Base-by-base conservation (phyloP, 2,329 filamentous ascomycete species). In the Anthostomella pinea region DNA sequence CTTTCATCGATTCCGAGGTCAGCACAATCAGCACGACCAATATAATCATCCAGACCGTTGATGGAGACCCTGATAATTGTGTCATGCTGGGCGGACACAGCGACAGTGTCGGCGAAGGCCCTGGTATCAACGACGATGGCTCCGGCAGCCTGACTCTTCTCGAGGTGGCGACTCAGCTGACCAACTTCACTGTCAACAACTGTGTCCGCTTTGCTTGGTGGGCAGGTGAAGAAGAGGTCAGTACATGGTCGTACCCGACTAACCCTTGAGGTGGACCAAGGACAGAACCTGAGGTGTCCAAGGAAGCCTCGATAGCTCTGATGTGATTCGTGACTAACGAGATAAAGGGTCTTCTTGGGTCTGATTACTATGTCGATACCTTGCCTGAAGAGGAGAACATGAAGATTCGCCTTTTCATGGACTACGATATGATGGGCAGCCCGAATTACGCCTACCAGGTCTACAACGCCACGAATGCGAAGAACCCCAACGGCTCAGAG, bases 121-220 rank as follows among this genome's bases (percentile, higher is more conserved):
- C 80, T 1, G 85, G 85, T 14, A 87, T 89, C 69, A 89, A 89
- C 59, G 85, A 89, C 50, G 83, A 89, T 52, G 85, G 85, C 30
- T 82, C 80, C 3, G 85, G 85, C 37, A 79, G 73, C 21, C 52
- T 79, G 36, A 73, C 76, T 1, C 64, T 83, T 5, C 70, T 84
- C 24, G 80, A 84, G 55, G 66, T 84, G 7, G 79, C 80, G 2
- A 72, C 68, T 2, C 77, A 80, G 46, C 64, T 83, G 38, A 61
- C 70, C 39, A 68, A 70, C 14, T 83, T 74, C 60, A 62, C 59
- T 21, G 77, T 82, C 49, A 75, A 75, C 57, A 83, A 83, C 64
- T 80, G 77, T 48, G 77, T 83, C 14, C 75, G 79, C 33, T 83
- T 84, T 40, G 78, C 75, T 2, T 84, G 79, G 78, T 84, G 79